Base-by-base conservation (phyloP, 192 early-diverging fungal genomes). In the Mortierella antarctica region DNA sequence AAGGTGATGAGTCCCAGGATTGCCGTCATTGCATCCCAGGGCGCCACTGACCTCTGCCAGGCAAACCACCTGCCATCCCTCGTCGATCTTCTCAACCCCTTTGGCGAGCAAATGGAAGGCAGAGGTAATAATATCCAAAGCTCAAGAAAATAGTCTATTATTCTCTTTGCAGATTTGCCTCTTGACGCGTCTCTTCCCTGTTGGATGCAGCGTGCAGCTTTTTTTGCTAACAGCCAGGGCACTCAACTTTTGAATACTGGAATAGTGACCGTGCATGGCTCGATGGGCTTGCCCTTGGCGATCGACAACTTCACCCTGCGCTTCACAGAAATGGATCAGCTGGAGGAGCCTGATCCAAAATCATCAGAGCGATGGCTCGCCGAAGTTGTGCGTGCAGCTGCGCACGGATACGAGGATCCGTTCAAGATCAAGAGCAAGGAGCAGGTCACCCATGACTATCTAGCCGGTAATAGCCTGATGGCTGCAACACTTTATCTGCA, bases 261-360 rank as follows among this genome's bases (percentile, higher is more conserved):
- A 50, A 58, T 64, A 89, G 89, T 91, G 5, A 83, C 85, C 4
- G 75, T 89, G 11, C 85, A 88, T 44, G 92, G 94, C 65, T 86
- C 88, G 2, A 87, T 89, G 67, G 89, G 89, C 9, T 85, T 91
- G 46, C 79, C 89, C 6, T 80, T 75, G 17, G 66, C 85, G 11
- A 80, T 92, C 50, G 92, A 93, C 31, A 84, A 86, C 46, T 94
- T 95, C 63, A 78, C 79, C 15, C 46, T 95, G 31, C 90, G 93
- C 15, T 93, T 95, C 65, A 82, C 78, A 45, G 80, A 88, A 65
- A 78, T 92, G 17, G 63, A 70, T 42, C 78, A 86, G 45, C 71
- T 93, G 6, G 91, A 88, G 18, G 85, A 86, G 47, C 88, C 86
- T 12, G 79, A 88, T 71, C 57, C 84, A 67, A 75, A 69, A 31